phyloP scores from a whole-genome alignment of 306 rosid species.

The Senna siamea region DNA sequence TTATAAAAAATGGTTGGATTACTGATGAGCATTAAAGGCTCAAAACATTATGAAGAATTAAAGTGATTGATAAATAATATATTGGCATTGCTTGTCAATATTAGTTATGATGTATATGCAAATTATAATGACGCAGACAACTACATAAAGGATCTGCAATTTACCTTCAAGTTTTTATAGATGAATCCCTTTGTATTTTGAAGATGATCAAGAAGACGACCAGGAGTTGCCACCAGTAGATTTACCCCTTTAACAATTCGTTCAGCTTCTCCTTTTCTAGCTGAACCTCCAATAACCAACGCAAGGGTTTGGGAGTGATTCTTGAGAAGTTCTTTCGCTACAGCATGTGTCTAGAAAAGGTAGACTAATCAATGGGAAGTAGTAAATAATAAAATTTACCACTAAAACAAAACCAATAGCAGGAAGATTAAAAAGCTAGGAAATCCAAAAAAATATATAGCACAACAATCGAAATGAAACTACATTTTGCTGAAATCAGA shows the following conservation, averaged over 20 bases:
- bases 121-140: neutral
- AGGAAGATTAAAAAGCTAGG: neutral
- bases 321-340: slow-evolving; percentile 86
- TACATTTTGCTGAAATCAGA: neutral
- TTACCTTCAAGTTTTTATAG: slow-evolving; percentile 75
- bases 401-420: neutral
- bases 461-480: neutral
- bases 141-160: neutral
- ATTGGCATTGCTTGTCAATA: neutral
- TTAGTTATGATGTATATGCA: neutral
- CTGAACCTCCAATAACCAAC: slow-evolving; percentile 84
- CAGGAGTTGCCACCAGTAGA: slow-evolving; percentile 90
- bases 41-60: neutral
- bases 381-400: neutral
- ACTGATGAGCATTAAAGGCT: neutral
- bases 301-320: slow-evolving; percentile 92
- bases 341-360: slow-evolving; percentile 77
- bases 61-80: slow-evolving; percentile 20
- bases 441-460: neutral
- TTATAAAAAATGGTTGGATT: neutral
- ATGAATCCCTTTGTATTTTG: slow-evolving; percentile 84
- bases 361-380: slow-evolving; percentile 20
- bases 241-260: slow-evolving; percentile 85
- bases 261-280: slow-evolving; percentile 87
- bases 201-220: slow-evolving; percentile 95